Percentiles rank a stretch among this genome's conserved stretches.
Conservation (phyloP, 2,329 filamentous ascomycete genomes). For the Diaporthe ilicicola region DNA sequence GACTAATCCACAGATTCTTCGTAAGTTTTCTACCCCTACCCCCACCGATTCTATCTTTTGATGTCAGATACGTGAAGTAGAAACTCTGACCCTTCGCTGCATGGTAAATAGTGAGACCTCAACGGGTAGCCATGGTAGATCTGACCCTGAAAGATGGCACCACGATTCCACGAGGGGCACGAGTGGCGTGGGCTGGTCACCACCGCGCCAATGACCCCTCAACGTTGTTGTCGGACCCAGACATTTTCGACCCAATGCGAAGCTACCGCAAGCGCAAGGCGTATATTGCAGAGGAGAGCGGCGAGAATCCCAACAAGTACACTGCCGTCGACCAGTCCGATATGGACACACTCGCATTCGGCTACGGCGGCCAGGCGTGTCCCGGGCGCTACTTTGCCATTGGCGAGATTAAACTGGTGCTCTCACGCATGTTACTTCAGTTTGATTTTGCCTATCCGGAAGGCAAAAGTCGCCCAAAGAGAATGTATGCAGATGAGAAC, state of each 20-base stretch:
- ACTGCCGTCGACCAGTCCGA: not conserved
- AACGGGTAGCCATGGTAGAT: not conserved
- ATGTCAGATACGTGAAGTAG: too few relatives aligned
- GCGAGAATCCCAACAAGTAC: not conserved
- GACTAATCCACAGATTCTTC: not conserved
- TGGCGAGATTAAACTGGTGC: conserved; percentile 36
- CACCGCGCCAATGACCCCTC: conserved; percentile 12
- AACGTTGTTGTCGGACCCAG: not conserved
- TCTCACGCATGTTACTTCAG: conserved; percentile 31
- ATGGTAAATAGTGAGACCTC: not conserved
- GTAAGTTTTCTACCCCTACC: not conserved
- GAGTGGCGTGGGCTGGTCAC: conserved; percentile 11
- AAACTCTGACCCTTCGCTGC: not conserved
- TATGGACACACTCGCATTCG: conserved; percentile 27
- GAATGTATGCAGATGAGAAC: not conserved
- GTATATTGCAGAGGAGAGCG: not conserved
- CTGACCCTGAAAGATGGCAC: conserved; percentile 20
- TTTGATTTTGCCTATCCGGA: conserved; percentile 32
- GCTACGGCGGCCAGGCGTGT: conserved; percentile 36
- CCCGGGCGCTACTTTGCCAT: conserved; percentile 35
- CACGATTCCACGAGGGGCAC: conserved; percentile 1
- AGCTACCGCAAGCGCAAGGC: not conserved
- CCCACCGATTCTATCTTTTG: too few relatives aligned
- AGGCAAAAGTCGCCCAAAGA: not conserved
- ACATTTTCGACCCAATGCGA: not conserved